Evolutionary conservation across 768 basidiomycete species (phyloP).

Genomic region (Russula sp.): DNA sequence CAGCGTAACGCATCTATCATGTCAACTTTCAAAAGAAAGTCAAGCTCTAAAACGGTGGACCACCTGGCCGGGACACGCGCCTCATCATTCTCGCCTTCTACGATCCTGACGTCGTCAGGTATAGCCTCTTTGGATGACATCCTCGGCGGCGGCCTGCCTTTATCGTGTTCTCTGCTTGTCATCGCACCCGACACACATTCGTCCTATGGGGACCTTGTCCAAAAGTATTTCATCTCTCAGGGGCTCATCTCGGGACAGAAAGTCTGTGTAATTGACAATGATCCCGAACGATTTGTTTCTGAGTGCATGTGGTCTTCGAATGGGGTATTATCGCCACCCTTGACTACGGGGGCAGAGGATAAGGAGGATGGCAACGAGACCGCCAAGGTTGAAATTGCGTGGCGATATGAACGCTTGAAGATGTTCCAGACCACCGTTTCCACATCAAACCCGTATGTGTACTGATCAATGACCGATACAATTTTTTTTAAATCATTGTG

Average conservation of each 20-base stretch:
- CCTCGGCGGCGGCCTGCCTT: slow-evolving; percentile 86
- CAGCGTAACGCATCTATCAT: slow-evolving; percentile 38
- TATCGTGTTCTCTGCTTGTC: slow-evolving; percentile 69
- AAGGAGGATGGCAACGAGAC: slow-evolving; percentile 37
- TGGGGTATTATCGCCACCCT: slow-evolving; percentile 23
- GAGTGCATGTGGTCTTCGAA: slow-evolving; percentile 80
- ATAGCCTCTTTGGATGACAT: slow-evolving; percentile 94
- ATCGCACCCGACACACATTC: slow-evolving; percentile 86
- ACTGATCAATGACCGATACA: slow-evolving; percentile 7
- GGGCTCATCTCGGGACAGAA: slow-evolving; percentile 72
- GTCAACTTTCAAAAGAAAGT: slow-evolving; percentile 80
- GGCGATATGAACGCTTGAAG: slow-evolving; percentile 94
- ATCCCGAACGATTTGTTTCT: slow-evolving; percentile 54
- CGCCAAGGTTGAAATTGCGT: slow-evolving; percentile 88
- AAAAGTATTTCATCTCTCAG: slow-evolving; percentile 87
- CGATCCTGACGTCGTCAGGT: slow-evolving; percentile 73
- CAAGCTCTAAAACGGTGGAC: slow-evolving; percentile 44
- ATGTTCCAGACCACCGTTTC: slow-evolving; percentile 84
- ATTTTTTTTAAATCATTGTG: slow-evolving; percentile 22
- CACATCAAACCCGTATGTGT: slow-evolving; percentile 47
- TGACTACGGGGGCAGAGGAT: slow-evolving; percentile 41
- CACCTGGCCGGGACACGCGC: slow-evolving; percentile 53
- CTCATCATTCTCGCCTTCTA: slow-evolving; percentile 55
- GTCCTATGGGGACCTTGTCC: slow-evolving; percentile 78
- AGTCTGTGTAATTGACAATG: slow-evolving; percentile 62